Base-by-base conservation (phyloP, 2,329 filamentous ascomycete genomes). In the Fusarium papillatum region DNA sequence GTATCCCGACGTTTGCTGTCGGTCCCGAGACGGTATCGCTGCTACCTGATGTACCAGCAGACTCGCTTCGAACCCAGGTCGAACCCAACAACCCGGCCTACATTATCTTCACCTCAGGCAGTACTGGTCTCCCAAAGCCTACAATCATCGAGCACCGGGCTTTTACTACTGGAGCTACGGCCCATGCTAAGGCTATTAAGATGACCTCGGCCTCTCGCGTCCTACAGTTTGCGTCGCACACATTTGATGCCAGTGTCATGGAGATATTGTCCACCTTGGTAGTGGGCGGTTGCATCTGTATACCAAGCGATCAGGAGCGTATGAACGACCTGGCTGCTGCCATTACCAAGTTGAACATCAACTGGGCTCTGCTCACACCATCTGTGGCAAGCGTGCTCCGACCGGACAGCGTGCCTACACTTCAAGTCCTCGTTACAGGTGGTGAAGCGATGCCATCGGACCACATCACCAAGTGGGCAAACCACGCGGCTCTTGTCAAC, bases 71-170 rank as follows among this genome's bases (percentile, higher is more conserved):
- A 19, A 17, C 29, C 1, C 7, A 8, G 0, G 59, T 73, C 9
- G 3, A 16, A 10, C 41, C 73, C 9, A 10, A 53, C 1, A 41
- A 76, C 5, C 36, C 71, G 6, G 76, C 76, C 7, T 78, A 74
- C 4, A 36, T 79, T 13, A 71, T 79, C 13, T 80, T 75, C 34
- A 80, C 78, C 0, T 80, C 78, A 0, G 78, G 78, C 1, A 79
- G 69, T 0, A 80, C 78, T 0, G 78, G 78, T 2, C 13, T 66
- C 1, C 78, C 78, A 0, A 80, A 80, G 17, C 78, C 69, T 0
- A 73, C 77, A 1, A 48, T 79, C 0, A 43, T 80, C 11, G 73
- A 79, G 26, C 78, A 80, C 43, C 55, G 55, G 1, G 61, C 75
- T 0, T 75, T 77, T 1, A 64, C 62, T 1, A 72, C 77, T 0